Conservation (phyloP, 768 basidiomycete species). For the Boletus tomentosulus region DNA sequence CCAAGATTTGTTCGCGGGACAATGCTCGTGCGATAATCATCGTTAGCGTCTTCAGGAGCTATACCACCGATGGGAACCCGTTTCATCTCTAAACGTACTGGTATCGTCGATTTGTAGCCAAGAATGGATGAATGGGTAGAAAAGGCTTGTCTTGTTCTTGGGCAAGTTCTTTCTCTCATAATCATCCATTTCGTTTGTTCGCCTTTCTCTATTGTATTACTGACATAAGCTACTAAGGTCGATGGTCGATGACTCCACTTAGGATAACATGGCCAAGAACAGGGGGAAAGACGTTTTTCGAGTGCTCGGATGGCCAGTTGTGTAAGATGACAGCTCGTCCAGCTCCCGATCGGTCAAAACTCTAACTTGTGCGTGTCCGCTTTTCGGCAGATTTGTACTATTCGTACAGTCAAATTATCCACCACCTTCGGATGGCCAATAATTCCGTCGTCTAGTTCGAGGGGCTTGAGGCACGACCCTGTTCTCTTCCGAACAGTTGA, state of each 20-base stretch:
- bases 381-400: not conserved
- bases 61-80: no score
- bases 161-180: not conserved
- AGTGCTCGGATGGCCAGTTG: no score
- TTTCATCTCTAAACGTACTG: no score
- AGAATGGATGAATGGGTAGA: no score
- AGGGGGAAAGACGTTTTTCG: no score
- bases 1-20: slow-evolving; percentile 72
- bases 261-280: not conserved
- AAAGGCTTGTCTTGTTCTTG: no score
- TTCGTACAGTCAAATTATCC: not conserved
- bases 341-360: not conserved
- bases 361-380: not conserved
- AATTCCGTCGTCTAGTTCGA: not conserved
- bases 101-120: no score
- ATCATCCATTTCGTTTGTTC: not conserved
- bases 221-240: no score
- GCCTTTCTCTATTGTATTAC: not conserved
- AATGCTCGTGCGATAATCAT: slow-evolving; percentile 61
- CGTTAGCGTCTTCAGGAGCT: slow-evolving; percentile 44
- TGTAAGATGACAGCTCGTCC: no score
- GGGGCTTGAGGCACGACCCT: not conserved
- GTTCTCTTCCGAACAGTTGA: not conserved
- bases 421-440: not conserved
- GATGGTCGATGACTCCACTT: no score